Conservation (phyloP, 257 asterid species). For the Plantago elongata region DNA sequence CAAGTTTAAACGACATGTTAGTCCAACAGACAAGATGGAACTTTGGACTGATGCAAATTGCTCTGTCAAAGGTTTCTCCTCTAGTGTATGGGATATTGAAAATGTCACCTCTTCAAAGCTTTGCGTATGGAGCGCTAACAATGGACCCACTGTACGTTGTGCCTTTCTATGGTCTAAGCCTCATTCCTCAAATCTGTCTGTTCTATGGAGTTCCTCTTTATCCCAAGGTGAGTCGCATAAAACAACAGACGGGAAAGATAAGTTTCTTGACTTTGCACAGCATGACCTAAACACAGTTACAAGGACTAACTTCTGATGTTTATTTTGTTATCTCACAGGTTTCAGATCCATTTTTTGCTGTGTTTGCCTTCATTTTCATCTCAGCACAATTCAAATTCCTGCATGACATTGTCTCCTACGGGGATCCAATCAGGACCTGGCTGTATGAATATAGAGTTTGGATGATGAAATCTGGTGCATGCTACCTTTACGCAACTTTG, state of each 20-base stretch:
- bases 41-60: conserved; percentile 39
- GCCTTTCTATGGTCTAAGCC: conserved; percentile 29
- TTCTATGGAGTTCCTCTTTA: conserved; percentile 35
- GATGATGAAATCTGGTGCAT: conserved; percentile 56
- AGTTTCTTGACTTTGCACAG: conserved; percentile 5
- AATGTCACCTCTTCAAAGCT: conserved; percentile 37
- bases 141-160: conserved; percentile 21
- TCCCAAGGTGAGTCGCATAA: conserved; percentile 35
- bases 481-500: conserved; percentile 43
- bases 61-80: conserved; percentile 34
- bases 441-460: conserved; percentile 54
- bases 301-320: not conserved
- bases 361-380: conserved; percentile 37
- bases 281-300: not conserved
- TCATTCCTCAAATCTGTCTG: conserved; percentile 43
- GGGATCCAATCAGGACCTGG: conserved; percentile 45
- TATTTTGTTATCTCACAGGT: conserved; percentile 33
- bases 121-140: conserved; percentile 33
- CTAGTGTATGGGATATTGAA: conserved; percentile 35
- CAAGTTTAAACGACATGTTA: conserved; percentile 40
- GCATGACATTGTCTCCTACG: conserved; percentile 39
- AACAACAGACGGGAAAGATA: conserved; percentile 5
- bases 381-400: conserved; percentile 46
- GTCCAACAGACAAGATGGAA: conserved; percentile 52
- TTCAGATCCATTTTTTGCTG: conserved; percentile 42